A percentile compares a stretch with the other conserved stretches of the same genome.
phyloP scores from a whole-genome alignment of 305 asterid genomes.

The Solanum hybrid region DNA sequence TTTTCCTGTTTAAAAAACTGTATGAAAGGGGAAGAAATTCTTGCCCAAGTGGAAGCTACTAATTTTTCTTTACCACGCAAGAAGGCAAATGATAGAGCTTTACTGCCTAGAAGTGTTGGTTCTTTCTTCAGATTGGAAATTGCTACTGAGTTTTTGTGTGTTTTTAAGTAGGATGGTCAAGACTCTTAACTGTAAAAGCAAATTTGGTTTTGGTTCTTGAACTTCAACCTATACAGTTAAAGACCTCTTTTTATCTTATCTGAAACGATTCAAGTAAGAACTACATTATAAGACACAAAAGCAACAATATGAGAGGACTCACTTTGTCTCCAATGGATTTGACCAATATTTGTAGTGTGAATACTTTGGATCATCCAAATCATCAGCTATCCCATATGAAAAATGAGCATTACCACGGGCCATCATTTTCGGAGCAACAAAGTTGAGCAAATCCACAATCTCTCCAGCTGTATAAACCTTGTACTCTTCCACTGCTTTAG shows the following conservation, averaged over 20 bases:
- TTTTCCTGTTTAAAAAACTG: background rate
- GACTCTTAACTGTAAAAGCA: background rate
- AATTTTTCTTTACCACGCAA: background rate
- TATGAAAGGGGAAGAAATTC: background rate
- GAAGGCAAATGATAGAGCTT: background rate
- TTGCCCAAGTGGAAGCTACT: background rate
- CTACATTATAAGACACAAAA: background rate
- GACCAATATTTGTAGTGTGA: slow-evolving; percentile 79
- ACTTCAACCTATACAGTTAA: background rate
- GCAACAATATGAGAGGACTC: slow-evolving; percentile 11
- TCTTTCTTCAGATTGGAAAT: background rate
- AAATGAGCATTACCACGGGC: slow-evolving; percentile 77
- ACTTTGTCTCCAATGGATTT: slow-evolving; percentile 85
- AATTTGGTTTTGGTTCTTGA: background rate
- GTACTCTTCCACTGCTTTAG: slow-evolving; percentile 69
- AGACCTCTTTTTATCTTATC: background rate
- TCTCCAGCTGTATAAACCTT: slow-evolving; percentile 75
- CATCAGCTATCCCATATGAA: slow-evolving; percentile 79
- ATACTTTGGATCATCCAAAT: slow-evolving; percentile 81
- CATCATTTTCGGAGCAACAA: slow-evolving; percentile 88
- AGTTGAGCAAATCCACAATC: slow-evolving; percentile 55
- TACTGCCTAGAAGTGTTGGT: background rate
- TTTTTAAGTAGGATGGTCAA: background rate
- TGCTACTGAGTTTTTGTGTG: background rate
- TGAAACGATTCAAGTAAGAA: background rate